These are phyloP conservation scores for Oryza nivara DNA, from an alignment of 176 grass and related monocot genomes.

Conservation along the genomic window DNA sequence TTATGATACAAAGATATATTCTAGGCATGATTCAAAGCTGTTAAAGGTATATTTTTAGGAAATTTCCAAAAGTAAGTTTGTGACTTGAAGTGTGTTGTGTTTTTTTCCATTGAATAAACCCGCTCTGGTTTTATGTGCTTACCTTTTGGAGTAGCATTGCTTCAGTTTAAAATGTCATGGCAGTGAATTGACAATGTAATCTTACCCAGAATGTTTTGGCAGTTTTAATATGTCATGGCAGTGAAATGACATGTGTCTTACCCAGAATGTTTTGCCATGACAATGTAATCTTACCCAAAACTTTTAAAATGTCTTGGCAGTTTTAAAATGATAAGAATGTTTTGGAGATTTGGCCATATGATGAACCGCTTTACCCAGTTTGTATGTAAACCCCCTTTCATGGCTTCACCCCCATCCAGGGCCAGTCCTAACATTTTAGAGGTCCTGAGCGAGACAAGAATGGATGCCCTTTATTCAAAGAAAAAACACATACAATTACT, in stretches of 20 bases:
- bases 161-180: constrained; percentile 4
- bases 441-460: neutral
- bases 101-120: constrained; percentile 26
- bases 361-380: neutral
- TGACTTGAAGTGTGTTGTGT: constrained; percentile 32
- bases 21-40: constrained; percentile 70
- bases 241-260: constrained; percentile 27
- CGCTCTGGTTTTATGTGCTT: constrained; percentile 12
- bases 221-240: neutral
- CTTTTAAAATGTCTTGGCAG: neutral
- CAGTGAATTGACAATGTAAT: constrained; percentile 27
- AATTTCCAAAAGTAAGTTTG: constrained; percentile 42
- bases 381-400: neutral
- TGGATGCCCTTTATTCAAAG: neutral
- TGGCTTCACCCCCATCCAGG: neutral
- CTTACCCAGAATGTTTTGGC: too few species aligned
- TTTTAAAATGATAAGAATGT: constrained; percentile 25
- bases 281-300: too few species aligned
- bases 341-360: neutral
- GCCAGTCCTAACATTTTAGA: neutral
- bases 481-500: neutral
- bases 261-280: too few species aligned
- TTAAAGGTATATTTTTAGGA: constrained; percentile 64
- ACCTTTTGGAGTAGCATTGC: constrained; percentile 21
- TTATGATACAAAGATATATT: constrained; percentile 78